A percentile compares a stretch with the other conserved stretches of the same genome.
Conservation (phyloP, 768 basidiomycete genomes). For the Plicaturopsis crispa region DNA sequence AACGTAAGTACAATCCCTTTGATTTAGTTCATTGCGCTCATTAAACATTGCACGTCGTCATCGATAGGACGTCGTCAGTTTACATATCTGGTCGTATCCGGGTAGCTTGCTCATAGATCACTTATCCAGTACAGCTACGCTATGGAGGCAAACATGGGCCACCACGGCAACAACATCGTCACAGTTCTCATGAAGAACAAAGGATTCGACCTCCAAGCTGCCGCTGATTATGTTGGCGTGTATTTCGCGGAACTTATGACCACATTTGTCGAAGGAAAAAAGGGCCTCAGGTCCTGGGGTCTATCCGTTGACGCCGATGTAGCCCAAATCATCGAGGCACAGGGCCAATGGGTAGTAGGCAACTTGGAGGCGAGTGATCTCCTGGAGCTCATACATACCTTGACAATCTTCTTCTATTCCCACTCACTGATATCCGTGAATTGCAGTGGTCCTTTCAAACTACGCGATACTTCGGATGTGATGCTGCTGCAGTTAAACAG, state of each 20-base stretch:
- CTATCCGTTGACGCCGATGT: constrained; percentile 42
- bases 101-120: neutral
- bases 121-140: constrained; percentile 77
- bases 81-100: no score
- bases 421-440: no score
- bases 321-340: constrained; percentile 42
- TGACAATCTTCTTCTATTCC: no score
- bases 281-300: constrained; percentile 41
- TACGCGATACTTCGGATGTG: constrained; percentile 57
- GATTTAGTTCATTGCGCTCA: no score
- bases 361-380: no score
- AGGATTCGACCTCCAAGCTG: constrained; percentile 45
- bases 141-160: constrained; percentile 63
- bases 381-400: no score
- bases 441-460: constrained; percentile 74
- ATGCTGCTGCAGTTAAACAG: constrained; percentile 42
- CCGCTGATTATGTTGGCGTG: constrained; percentile 47
- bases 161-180: constrained; percentile 59
- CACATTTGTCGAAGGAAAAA: constrained; percentile 37
- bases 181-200: constrained; percentile 59
- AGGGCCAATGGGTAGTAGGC: constrained; percentile 55
- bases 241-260: constrained; percentile 44
- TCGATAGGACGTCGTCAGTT: no score
- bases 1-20: constrained; percentile 62
- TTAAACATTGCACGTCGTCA: no score